phyloP scores from a whole-genome alignment of 2,329 filamentous ascomycete species.

The Botrytis fabae region DNA sequence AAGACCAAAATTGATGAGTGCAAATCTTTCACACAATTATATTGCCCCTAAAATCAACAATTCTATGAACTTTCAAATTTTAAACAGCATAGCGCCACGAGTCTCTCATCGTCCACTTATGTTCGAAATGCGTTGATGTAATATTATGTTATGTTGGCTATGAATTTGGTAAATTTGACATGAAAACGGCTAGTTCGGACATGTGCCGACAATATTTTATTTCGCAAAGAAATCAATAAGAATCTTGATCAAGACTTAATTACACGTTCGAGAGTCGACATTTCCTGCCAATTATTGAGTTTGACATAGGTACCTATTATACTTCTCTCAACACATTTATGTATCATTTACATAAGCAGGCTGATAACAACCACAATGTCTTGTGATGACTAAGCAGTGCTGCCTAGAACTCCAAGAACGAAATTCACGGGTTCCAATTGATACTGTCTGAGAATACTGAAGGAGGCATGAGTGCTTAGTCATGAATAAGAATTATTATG shows the following conservation, averaged over 20 bases:
- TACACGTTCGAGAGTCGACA: neutral
- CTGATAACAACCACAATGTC: neutral
- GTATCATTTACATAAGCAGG: neutral
- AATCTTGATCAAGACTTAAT: neutral
- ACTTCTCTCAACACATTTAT: neutral
- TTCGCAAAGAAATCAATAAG: neutral
- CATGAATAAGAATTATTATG: neutral
- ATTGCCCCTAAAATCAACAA: neutral
- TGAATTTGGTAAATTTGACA: neutral
- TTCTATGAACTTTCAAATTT: fast-evolving
- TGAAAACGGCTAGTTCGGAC: neutral
- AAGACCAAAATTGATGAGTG: neutral
- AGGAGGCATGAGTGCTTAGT: neutral
- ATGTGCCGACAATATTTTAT: neutral
- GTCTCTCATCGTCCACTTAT: neutral
- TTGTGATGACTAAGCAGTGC: neutral
- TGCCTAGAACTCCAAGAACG: neutral
- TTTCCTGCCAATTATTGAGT: neutral
- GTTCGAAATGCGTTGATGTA: neutral
- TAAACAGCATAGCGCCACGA: neutral
- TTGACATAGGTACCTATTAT: neutral
- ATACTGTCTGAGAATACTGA: neutral
- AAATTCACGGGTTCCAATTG: neutral
- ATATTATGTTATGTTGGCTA: neutral
- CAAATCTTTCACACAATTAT: neutral